phyloP scores from a whole-genome alignment of 2,329 filamentous ascomycete species.

The Pseudogymnoascus sp. region DNA sequence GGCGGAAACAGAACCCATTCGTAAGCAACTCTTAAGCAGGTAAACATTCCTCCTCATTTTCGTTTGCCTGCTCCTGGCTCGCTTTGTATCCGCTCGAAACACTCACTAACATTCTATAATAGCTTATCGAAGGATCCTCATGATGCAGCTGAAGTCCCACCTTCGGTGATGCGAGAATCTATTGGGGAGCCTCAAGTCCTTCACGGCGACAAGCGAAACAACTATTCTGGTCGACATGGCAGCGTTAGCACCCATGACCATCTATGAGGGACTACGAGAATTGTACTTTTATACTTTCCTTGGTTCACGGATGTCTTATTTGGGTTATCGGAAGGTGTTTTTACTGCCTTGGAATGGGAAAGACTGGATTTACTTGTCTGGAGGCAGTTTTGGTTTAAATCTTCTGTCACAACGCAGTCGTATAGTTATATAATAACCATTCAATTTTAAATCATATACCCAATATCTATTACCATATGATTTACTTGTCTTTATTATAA shows the following conservation, averaged over 20 bases:
- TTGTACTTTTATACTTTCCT: conserved; percentile 6
- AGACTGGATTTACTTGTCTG: neutral
- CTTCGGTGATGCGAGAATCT: conserved; percentile 42
- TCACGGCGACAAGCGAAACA: conserved; percentile 37
- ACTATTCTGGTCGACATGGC: conserved; percentile 40
- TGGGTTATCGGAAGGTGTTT: neutral
- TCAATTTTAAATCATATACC: conserved; percentile 5
- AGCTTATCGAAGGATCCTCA: conserved; percentile 35
- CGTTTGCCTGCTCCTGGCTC: conserved; percentile 9
- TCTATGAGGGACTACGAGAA: neutral
- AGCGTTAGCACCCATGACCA: conserved; percentile 19
- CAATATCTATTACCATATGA: conserved; percentile 25
- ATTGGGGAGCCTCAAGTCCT: conserved; percentile 39
- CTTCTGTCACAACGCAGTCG: neutral
- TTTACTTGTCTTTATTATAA: neutral
- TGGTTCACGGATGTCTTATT: neutral
- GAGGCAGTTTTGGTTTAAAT: neutral
- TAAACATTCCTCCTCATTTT: conserved; percentile 14
- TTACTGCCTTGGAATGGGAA: neutral
- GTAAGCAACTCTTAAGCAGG: conserved; percentile 19
- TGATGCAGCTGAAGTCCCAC: conserved; percentile 49
- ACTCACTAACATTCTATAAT: neutral
- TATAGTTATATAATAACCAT: neutral
- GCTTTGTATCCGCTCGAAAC: neutral
- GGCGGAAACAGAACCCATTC: conserved; percentile 44